phyloP scores from a whole-genome alignment of 2,329 filamentous ascomycete species.

The Aspergillus cejpii region DNA sequence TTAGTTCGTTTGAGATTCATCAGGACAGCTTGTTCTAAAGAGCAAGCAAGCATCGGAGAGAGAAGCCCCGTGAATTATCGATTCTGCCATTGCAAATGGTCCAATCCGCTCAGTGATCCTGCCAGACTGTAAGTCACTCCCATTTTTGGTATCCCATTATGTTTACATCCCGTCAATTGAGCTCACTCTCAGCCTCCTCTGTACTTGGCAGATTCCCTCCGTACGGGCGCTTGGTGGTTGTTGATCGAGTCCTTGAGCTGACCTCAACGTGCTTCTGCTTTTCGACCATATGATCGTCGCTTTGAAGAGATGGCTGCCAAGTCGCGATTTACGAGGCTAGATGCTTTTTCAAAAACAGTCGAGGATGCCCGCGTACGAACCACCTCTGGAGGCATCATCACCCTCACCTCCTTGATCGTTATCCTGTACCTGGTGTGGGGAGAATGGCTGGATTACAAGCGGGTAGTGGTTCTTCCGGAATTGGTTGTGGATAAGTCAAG shows the following conservation, averaged over 20 bases:
- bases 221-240: conserved; percentile 13
- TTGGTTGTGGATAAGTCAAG: conserved; percentile 92
- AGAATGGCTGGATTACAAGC: conserved; percentile 91
- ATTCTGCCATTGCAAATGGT: conserved; percentile 4
- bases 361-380: conserved; percentile 96
- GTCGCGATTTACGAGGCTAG: conserved; percentile 90
- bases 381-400: conserved; percentile 90
- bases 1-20: conserved; percentile 6
- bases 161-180: not conserved
- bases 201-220: conserved; percentile 6
- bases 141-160: not conserved
- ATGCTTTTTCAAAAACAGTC: conserved; percentile 98
- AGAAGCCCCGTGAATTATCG: not conserved
- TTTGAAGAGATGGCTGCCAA: conserved; percentile 66
- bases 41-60: not conserved
- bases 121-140: conserved; percentile 4
- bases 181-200: not conserved
- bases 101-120: not conserved
- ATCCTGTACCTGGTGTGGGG: conserved; percentile 86
- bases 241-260: conserved; percentile 10
- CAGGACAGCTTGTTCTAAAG: conserved; percentile 14
- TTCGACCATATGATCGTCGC: conserved; percentile 25
- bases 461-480: conserved; percentile 80
- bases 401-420: conserved; percentile 79
- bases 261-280: not conserved